Base-by-base conservation (phyloP, 306 rosid species). In the Ormosia semicastrata region DNA sequence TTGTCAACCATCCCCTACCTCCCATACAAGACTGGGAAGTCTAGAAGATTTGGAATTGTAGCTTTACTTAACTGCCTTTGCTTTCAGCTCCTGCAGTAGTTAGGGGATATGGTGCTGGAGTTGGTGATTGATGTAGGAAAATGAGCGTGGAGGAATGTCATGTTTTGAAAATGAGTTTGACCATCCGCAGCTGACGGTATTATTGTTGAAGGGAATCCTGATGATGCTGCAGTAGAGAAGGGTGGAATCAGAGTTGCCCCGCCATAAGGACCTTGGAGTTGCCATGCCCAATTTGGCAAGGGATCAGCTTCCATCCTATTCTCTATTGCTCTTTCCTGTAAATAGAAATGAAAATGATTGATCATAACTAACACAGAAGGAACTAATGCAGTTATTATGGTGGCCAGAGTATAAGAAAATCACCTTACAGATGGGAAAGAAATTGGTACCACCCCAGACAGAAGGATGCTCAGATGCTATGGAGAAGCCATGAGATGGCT, bases 211-310 rank as follows among this genome's bases (percentile, higher is more conserved):
- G 97, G 94, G 98, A 95, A 95, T 95, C 98, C 98, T 93, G 98
- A 95, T 95, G 98, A 95, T 95, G 98, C 98, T 93, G 98, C 97
- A 88, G 93, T 84, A 87, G 94, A 89, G 91, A 93, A 88, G 72
- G 86, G 85, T 53, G 93, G 91, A 76, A 80, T 32, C 66, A 84
- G 86, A 70, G 84, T 79, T 68, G 91, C 83, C 81, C 86, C 85
- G 37, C 87, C 87, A 50, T 83, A 82, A 41, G 88, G 89, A 82
- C 85, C 85, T 82, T 87, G 92, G 71, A 84, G 77, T 80, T 85
- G 93, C 89, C 90, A 85, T 56, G 91, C 84, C 95, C 93, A 83
- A 54, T 86, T 89, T 10, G 90, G 87, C 57, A 80, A 52, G 75
- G 91, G 83, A 73, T 72, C 82, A 70, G 79, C 85, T 85, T 87